Conservation (phyloP, 1,284 basidiomycete genomes). For the Phellopilus nigrolimitatus region DNA sequence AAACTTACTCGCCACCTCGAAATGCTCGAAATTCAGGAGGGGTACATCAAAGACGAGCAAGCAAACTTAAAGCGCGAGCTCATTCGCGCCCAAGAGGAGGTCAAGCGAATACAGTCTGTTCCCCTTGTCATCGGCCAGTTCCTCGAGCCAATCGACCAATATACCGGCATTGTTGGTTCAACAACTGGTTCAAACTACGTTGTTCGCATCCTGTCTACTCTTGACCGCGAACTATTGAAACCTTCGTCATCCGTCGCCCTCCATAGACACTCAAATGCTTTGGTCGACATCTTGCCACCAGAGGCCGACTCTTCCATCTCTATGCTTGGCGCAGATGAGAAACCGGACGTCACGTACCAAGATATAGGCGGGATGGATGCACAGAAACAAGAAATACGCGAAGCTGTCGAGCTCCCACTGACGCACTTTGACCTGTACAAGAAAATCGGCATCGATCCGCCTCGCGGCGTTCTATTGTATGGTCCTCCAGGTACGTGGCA, state of each 20-base stretch:
- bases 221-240: slow-evolving; percentile 96
- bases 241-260: slow-evolving; percentile 96
- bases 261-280: slow-evolving; percentile 96
- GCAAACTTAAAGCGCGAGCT: slow-evolving; percentile 97
- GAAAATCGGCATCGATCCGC: slow-evolving; percentile 99
- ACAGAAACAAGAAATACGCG: slow-evolving; percentile 99
- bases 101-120: slow-evolving; percentile 98
- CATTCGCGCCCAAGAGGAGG: slow-evolving; percentile 97
- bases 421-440: slow-evolving; percentile 98
- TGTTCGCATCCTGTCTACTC: slow-evolving; percentile 93
- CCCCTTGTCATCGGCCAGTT: slow-evolving; percentile 99
- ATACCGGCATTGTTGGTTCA: slow-evolving; percentile 95
- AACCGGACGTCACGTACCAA: slow-evolving; percentile 84
- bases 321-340: slow-evolving; percentile 91
- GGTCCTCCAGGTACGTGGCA: slow-evolving; percentile 76
- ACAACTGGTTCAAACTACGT: slow-evolving; percentile 99
- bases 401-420: slow-evolving; percentile 97
- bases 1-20: slow-evolving; percentile 90
- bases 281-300: slow-evolving; percentile 97
- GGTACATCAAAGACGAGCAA: slow-evolving; percentile 99
- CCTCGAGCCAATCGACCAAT: slow-evolving; percentile 97
- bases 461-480: slow-evolving; percentile 88
- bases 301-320: slow-evolving; percentile 98
- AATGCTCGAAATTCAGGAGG: slow-evolving; percentile 92
- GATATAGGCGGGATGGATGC: slow-evolving; percentile 97